phyloP scores from a whole-genome alignment of 192 early-diverging fungal species.

The Lunasporangiospora selenospora region DNA sequence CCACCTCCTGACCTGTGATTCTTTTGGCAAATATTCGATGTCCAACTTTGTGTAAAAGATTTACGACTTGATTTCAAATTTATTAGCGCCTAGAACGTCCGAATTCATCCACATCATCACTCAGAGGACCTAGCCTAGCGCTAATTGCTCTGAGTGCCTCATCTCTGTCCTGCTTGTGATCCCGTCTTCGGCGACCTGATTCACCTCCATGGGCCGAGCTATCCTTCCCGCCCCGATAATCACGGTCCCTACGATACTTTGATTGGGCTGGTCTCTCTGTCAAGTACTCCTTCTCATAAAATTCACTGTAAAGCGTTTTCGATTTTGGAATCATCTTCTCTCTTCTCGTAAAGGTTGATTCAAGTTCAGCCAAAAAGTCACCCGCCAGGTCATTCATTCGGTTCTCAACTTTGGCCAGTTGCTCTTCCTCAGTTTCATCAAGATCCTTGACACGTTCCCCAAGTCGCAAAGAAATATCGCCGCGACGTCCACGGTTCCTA shows the following conservation, averaged over 20 bases:
- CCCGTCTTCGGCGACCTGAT: no score
- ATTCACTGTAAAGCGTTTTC: conserved; percentile 38
- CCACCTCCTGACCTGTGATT: no score
- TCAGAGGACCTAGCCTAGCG: conserved; percentile 14
- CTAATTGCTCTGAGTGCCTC: conserved; percentile 31
- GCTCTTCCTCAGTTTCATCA: no score
- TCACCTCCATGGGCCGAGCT: no score
- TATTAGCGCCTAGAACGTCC: conserved; percentile 25
- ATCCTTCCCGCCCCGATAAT: neutral
- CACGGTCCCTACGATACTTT: neutral
- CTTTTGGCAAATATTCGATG: no score
- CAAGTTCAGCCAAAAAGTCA: conserved; percentile 37
- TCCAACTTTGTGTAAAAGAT: no score
- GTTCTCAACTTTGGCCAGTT: conserved; percentile 1
- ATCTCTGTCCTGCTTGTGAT: conserved; percentile 9
- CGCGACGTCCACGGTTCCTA: conserved; percentile 41
- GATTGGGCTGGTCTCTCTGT: conserved; percentile 4
- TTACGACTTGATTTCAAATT: neutral
- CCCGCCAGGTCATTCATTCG: conserved; percentile 17
- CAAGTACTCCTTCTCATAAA: conserved; percentile 30
- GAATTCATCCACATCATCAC: conserved; percentile 20
- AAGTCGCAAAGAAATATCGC: conserved; percentile 34
- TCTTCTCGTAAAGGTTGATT: conserved; percentile 28
- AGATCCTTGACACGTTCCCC: conserved; percentile 20
- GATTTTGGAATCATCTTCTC: conserved; percentile 37